Conservation (phyloP, 2,329 filamentous ascomycete genomes). For the Westerdykella sp. region DNA sequence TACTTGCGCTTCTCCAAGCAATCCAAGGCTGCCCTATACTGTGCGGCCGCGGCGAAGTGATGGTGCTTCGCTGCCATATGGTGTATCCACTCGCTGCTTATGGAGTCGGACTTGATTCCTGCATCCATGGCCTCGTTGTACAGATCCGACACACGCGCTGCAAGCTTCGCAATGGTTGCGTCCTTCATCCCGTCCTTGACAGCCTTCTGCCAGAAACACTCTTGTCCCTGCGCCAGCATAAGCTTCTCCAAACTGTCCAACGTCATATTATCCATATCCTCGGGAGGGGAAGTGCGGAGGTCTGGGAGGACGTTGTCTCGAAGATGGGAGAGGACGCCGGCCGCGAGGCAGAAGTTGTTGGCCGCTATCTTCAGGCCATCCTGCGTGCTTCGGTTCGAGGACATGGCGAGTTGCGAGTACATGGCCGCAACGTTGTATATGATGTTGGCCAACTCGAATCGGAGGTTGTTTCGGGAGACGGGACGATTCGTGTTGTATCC, state of each 20-base stretch:
- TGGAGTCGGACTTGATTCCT: conserved; percentile 79
- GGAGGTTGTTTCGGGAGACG: conserved; percentile 58
- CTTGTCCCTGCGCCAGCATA: conserved; percentile 86
- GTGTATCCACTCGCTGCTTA: conserved; percentile 95
- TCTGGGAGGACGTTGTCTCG: conserved; percentile 73
- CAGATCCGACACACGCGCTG: conserved; percentile 83
- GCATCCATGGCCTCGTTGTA: conserved; percentile 80
- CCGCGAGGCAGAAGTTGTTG: conserved; percentile 82
- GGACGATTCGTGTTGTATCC: conserved; percentile 81
- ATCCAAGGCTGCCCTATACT: conserved; percentile 85
- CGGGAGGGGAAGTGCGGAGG: conserved; percentile 74
- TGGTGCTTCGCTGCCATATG: conserved; percentile 96
- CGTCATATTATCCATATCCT: conserved; percentile 90
- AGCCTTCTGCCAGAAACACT: conserved; percentile 97
- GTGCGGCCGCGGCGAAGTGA: conserved; percentile 91
- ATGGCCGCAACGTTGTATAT: conserved; percentile 89
- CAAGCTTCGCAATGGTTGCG: conserved; percentile 82
- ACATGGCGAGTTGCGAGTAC: conserved; percentile 85
- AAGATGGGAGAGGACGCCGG: conserved; percentile 75
- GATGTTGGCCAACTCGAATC: conserved; percentile 84
- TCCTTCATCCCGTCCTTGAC: conserved; percentile 93
- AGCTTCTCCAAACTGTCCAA: conserved; percentile 77
- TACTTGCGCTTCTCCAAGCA: conserved; percentile 91
- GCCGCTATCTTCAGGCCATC: conserved; percentile 84
- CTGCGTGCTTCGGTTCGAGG: conserved; percentile 67